Evolutionary conservation across 768 basidiomycete genomes (phyloP).

Genomic region (Panaeolus cyanescens): DNA sequence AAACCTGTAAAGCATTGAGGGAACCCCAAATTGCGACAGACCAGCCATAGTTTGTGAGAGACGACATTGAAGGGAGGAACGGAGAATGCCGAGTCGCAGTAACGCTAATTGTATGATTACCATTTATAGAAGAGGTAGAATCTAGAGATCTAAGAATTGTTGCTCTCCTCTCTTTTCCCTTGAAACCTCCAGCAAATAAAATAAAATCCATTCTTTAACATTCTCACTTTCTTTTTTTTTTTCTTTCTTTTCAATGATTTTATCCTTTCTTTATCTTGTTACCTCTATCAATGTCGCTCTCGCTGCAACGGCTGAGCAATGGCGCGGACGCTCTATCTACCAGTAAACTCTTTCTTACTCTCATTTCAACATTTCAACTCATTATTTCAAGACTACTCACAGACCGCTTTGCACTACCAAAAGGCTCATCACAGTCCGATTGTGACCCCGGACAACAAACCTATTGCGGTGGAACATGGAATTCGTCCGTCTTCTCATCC

Average conservation of each 20-base stretch:
- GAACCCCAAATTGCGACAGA: constrained; percentile 70
- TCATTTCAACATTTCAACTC: background rate
- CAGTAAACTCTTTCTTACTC: constrained; percentile 46
- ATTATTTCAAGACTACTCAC: background rate
- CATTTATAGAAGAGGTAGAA: too few relatives aligned
- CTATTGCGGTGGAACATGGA: constrained; percentile 91
- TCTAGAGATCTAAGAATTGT: too few relatives aligned
- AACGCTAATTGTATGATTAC: background rate
- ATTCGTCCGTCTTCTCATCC: constrained; percentile 37
- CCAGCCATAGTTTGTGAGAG: constrained; percentile 52
- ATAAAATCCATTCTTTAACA: constrained; percentile 14
- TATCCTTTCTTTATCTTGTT: constrained; percentile 21
- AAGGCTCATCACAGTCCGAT: constrained; percentile 77
- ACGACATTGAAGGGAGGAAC: constrained; percentile 6
- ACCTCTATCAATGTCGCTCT: constrained; percentile 18
- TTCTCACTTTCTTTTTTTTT: constrained; percentile 20
- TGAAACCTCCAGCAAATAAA: constrained; percentile 7
- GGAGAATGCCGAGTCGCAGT: background rate
- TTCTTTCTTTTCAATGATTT: constrained; percentile 23
- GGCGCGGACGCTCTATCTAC: constrained; percentile 80
- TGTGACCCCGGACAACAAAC: constrained; percentile 65
- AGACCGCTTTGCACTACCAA: background rate
- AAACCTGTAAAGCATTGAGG: constrained; percentile 57
- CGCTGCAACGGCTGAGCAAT: constrained; percentile 71
- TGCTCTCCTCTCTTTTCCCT: constrained; percentile 14